Evolutionary conservation across 768 basidiomycete genomes (phyloP).

Genomic region (Pleurotus salmoneostramineus): DNA sequence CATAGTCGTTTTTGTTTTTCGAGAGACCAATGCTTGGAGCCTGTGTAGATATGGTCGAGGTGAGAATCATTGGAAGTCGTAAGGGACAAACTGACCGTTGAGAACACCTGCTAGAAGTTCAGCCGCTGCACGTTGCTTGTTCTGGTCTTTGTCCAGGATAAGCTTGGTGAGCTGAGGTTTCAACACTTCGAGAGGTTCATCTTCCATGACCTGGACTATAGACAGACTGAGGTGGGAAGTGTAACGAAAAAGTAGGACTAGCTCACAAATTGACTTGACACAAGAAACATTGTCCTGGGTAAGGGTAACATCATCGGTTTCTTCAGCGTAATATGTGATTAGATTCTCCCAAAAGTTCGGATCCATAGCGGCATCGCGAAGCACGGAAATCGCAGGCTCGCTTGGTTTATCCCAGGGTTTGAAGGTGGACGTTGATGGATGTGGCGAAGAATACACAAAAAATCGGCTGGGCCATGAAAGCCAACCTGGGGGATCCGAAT

Average conservation of each 20-base stretch:
- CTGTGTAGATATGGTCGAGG: conserved; percentile 26
- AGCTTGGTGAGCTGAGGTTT: conserved; percentile 59
- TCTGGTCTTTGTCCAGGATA: conserved; percentile 69
- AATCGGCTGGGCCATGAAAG: conserved; percentile 52
- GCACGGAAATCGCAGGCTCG: conserved; percentile 41
- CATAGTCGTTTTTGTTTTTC: conserved; percentile 67
- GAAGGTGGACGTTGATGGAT: conserved; percentile 45
- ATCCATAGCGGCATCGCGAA: conserved; percentile 44
- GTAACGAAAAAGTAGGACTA: background rate
- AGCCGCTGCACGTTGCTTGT: conserved; percentile 85
- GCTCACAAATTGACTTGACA: conserved; percentile 73
- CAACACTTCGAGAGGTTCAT: conserved; percentile 61
- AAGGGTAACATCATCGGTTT: conserved; percentile 65
- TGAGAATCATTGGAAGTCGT: background rate
- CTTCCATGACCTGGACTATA: conserved; percentile 75
- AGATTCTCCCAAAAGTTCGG: conserved; percentile 66
- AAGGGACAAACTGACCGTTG: conserved; percentile 35
- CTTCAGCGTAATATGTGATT: conserved; percentile 69
- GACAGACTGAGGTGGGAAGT: conserved; percentile 4
- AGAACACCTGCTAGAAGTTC: conserved; percentile 78
- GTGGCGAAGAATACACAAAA: conserved; percentile 43
- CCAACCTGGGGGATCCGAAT: conserved; percentile 64
- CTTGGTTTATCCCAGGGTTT: conserved; percentile 58
- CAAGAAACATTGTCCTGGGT: conserved; percentile 67
- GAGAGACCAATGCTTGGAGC: conserved; percentile 84